A percentile compares a stretch with the other conserved stretches of the same genome.
These are phyloP conservation scores for Phalaenopsis hybrid DNA, from an alignment of 116 monocot species.

Conservation along the genomic window DNA sequence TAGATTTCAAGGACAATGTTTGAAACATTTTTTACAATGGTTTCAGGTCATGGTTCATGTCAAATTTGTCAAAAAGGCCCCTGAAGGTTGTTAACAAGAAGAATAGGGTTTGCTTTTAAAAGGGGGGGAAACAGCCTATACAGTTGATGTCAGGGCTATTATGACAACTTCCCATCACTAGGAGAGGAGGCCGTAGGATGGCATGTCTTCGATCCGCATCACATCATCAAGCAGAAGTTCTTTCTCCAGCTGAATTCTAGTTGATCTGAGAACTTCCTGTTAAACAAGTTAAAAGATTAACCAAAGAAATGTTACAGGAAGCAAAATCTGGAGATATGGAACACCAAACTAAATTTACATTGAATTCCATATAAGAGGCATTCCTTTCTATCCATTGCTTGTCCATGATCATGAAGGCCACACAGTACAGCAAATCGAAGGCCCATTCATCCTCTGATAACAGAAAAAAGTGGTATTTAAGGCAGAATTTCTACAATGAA, in stretches of 20 bases:
- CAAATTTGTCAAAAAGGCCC: neutral
- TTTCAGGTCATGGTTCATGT: neutral
- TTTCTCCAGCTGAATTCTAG: constrained; percentile 59
- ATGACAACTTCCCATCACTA: constrained; percentile 12
- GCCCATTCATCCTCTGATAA: constrained; percentile 56
- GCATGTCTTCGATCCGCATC: constrained; percentile 80
- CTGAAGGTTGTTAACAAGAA: neutral
- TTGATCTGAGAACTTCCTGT: constrained; percentile 67
- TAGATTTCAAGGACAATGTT: neutral
- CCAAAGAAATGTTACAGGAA: too few relatives aligned
- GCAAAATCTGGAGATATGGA: too few relatives aligned
- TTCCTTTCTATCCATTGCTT: constrained; percentile 57
- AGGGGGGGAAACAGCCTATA: constrained; percentile 7
- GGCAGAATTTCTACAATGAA: neutral
- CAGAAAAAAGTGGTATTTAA: neutral
- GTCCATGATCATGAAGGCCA: constrained; percentile 58
- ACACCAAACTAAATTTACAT: constrained; percentile 26
- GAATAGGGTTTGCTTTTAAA: neutral
- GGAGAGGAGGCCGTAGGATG: constrained; percentile 67
- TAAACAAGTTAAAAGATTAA: neutral
- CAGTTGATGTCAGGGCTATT: neutral
- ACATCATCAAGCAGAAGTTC: constrained; percentile 83
- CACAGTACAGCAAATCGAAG: constrained; percentile 58
- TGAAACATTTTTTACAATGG: neutral
- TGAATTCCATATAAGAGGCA: constrained; percentile 75